Conservation (phyloP, 2,329 filamentous ascomycete species). For the Beauveria brongniartii region DNA sequence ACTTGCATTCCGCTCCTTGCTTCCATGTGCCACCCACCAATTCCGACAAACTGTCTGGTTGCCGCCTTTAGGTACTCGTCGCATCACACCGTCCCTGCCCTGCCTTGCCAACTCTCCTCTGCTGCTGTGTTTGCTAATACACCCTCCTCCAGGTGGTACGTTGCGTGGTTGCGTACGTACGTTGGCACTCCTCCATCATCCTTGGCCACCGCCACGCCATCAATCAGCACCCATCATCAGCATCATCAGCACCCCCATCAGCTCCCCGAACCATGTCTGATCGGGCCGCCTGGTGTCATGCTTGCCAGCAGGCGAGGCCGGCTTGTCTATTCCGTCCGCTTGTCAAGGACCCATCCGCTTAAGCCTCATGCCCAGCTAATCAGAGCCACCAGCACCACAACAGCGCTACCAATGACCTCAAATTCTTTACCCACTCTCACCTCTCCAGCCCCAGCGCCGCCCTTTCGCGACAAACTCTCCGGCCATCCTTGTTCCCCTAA, state of each 20-base stretch:
- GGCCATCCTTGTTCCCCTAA: background rate
- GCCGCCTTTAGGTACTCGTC: background rate
- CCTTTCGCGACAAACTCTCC: conserved; percentile 3
- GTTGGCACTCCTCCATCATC: background rate
- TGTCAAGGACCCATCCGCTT: background rate
- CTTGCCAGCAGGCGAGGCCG: background rate
- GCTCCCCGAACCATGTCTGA: background rate
- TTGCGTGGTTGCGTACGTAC: background rate
- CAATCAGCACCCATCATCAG: too few relatives aligned
- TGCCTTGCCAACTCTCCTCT: background rate
- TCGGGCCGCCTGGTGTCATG: background rate
- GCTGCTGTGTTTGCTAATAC: background rate
- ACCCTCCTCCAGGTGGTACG: background rate
- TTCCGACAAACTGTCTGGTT: too few relatives aligned
- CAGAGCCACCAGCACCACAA: background rate
- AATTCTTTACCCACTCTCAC: background rate
- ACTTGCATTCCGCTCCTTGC: background rate
- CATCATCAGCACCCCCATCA: background rate
- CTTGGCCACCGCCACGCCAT: background rate
- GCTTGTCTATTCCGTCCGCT: background rate
- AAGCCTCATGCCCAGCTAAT: background rate
- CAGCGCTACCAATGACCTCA: background rate
- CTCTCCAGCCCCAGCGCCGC: background rate
- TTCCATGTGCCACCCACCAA: background rate
- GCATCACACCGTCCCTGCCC: background rate